Evolutionary conservation across 108 stramenopile genomes (phyloP).

Genomic region (Cyclotella distinguenda): DNA sequence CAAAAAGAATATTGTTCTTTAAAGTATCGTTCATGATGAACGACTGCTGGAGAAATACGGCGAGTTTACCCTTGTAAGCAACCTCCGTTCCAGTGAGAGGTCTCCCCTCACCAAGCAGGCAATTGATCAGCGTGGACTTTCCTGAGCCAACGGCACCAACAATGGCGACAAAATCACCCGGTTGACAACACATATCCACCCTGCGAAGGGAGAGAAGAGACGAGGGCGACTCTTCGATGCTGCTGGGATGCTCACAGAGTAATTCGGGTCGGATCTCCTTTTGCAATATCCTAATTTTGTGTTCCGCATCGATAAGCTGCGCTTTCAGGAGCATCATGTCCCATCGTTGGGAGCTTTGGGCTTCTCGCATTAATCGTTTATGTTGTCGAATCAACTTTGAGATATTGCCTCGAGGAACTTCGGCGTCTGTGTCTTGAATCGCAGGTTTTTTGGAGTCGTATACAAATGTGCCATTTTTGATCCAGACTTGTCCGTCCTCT

Average conservation of each 20-base stretch:
- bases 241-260: background rate
- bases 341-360: conserved; percentile 29
- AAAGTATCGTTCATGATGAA: conserved; percentile 96
- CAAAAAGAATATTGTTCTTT: conserved; percentile 82
- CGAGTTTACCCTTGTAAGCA: conserved; percentile 57
- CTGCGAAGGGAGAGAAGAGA: conserved; percentile 60
- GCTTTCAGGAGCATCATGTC: conserved; percentile 60
- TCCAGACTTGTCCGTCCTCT: conserved; percentile 46
- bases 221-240: conserved; percentile 24
- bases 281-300: conserved; percentile 47
- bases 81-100: conserved; percentile 56
- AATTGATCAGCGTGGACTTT: conserved; percentile 87
- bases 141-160: conserved; percentile 92
- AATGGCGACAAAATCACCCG: conserved; percentile 84
- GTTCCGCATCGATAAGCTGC: conserved; percentile 70
- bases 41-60: conserved; percentile 82
- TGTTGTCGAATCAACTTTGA: conserved; percentile 28
- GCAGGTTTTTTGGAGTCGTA: conserved; percentile 53
- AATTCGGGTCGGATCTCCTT: conserved; percentile 16
- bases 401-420: conserved; percentile 11
- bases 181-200: conserved; percentile 57
- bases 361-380: conserved; percentile 30
- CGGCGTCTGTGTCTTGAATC: conserved; percentile 8
- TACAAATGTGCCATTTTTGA: conserved; percentile 63
- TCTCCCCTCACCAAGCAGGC: conserved; percentile 87